A percentile compares a stretch with the other conserved stretches of the same genome.
phyloP scores from a whole-genome alignment of 2,329 filamentous ascomycete genomes.

The Huntiella bhutanensis region DNA sequence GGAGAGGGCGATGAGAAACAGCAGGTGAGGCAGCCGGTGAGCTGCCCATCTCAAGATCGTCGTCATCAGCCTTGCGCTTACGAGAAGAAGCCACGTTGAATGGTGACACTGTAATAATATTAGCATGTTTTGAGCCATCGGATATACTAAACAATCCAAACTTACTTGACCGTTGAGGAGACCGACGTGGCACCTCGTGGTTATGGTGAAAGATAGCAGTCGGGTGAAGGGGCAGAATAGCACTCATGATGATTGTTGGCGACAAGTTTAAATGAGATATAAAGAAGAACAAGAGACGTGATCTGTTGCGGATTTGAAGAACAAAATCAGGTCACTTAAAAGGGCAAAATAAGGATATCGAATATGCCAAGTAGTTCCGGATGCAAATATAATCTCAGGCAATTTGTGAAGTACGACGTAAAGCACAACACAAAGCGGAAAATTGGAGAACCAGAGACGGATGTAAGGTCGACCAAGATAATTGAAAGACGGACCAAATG shows the following conservation, averaged over 20 bases:
- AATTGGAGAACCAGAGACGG: no score
- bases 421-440: no score
- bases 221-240: slow-evolving; percentile 36
- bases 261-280: no score
- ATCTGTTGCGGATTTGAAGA: no score
- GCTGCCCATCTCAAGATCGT: slow-evolving; percentile 78
- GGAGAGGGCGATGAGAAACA: slow-evolving; percentile 47
- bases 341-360: no score
- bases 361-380: no score
- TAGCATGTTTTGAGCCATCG: not conserved
- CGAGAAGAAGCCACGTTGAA: slow-evolving; percentile 31
- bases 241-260: slow-evolving; percentile 33
- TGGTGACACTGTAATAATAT: slow-evolving; percentile 20
- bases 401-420: no score
- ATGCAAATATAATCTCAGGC: no score
- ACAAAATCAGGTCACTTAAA: no score
- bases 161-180: slow-evolving; percentile 37
- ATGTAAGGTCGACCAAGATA: no score
- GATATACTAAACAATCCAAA: slow-evolving; percentile 11
- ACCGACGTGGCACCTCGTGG: slow-evolving; percentile 37
- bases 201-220: slow-evolving; percentile 34
- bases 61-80: slow-evolving; percentile 76
- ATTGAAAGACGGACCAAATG: no score
- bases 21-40: slow-evolving; percentile 73
- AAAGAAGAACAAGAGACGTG: no score